Evolutionary conservation across 176 grass and related monocot species (phyloP), one percentile per base, ranked within the genome.

Genomic region (Poa pratensis): DNA sequence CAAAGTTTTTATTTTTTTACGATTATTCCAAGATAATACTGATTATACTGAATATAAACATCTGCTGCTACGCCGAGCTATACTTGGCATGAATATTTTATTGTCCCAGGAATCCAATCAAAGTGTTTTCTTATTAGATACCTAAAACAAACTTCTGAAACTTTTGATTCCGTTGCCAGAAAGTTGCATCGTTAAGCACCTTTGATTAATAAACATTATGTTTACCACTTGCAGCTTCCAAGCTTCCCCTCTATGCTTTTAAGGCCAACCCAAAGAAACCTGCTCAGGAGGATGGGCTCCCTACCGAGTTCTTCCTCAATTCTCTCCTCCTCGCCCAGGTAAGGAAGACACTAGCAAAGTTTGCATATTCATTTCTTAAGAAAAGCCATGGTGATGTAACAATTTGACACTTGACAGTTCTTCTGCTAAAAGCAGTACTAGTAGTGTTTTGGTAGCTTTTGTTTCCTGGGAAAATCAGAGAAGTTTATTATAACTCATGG

Each of bases 191-290:
- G 81, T 87, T 53, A 43, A 69, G 53, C 58, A 64, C 37, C 10
- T 26, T 73, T 79, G 45, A 67, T 62, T 79, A 62, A 20, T 78
- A 28, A 34, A 5, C 10, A 17, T 40, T 69, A 77, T 74, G 32
- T 52, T 39, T 60, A 43, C 28, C 22, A 77, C 28, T 27, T 54
- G 42, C 85, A 94, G 92, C 69, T 16, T 90, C 92, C 46, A 94
- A 94, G 71, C 92, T 94, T 55, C 92, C 92, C 8, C 89, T 90
- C 12, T 92, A 94, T 76, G 78, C 67, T 74, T 87, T 87, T 78
- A 91, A 89, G 72, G 82, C 67, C 40, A 61, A 79, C n/a, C 24
- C 65, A 11, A 80, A 65, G 42, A 58, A 69, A 6, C 35, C 77
- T 40, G 26, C 20, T 1, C 80, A 52, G 46, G 85, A 40, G 10